These are phyloP conservation scores for Vitis hybrid DNA, from an alignment of 177 flowering plant genomes.

Conservation along the genomic window DNA sequence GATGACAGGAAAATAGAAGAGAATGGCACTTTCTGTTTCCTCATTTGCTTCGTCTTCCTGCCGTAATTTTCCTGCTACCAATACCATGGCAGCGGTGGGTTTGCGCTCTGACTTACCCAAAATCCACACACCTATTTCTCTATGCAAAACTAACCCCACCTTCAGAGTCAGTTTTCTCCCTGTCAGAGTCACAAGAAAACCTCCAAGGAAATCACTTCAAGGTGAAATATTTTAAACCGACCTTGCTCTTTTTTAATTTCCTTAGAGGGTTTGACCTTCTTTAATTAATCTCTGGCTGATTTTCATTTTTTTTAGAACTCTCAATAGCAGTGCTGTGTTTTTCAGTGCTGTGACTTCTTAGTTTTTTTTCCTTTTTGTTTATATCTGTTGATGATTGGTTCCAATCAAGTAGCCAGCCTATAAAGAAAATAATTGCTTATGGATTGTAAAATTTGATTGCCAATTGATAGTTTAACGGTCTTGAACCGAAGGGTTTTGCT, in stretches of 20 bases:
- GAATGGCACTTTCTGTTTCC: slow-evolving; percentile 17
- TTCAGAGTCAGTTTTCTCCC: slow-evolving; percentile 14
- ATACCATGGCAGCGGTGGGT: slow-evolving; percentile 15
- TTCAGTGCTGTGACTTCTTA: too few species aligned
- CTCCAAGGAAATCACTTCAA: slow-evolving; percentile 19
- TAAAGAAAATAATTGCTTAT: too few species aligned
- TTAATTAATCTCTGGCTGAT: neutral
- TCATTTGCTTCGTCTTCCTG: slow-evolving; percentile 12
- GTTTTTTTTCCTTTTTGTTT: too few species aligned
- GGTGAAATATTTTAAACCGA: slow-evolving; percentile 24
- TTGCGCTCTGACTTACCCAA: slow-evolving; percentile 18
- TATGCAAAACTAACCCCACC: slow-evolving; percentile 2
- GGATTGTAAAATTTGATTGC: too few species aligned
- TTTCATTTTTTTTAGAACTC: neutral
- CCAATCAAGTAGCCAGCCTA: too few species aligned
- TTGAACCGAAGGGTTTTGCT: neutral
- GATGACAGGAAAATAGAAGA: neutral
- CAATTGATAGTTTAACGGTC: neutral
- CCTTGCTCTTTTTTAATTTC: neutral
- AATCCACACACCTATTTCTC: slow-evolving; percentile 4
- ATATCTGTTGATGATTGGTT: too few species aligned
- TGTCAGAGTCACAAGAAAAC: slow-evolving; percentile 21
- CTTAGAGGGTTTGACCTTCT: neutral
- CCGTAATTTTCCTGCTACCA: slow-evolving; percentile 3
- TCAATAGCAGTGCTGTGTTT: neutral